Conservation (phyloP, 2,329 filamentous ascomycete species). For the Phaeosphaeriaceae sp. region DNA sequence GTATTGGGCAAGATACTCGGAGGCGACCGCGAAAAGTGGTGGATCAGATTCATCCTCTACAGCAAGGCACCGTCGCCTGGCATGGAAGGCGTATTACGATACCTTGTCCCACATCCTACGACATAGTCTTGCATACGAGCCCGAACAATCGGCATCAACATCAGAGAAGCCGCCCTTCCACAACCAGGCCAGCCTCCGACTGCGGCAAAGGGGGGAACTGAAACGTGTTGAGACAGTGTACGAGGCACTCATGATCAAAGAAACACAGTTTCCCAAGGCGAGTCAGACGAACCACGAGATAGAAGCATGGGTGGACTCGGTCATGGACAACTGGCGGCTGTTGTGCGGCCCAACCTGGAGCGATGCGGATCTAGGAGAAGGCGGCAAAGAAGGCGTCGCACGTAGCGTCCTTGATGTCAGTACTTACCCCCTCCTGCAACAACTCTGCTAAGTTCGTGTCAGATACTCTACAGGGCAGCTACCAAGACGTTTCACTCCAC, state of each 20-base stretch:
- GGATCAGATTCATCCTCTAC: conserved; percentile 26
- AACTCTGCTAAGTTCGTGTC: background rate
- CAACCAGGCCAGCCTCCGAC: conserved; percentile 35
- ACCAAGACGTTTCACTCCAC: conserved; percentile 97
- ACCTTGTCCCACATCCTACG: conserved; percentile 80
- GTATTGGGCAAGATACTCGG: conserved; percentile 76
- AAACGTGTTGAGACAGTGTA: conserved; percentile 81
- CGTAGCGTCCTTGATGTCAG: conserved; percentile 75
- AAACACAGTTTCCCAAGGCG: conserved; percentile 85
- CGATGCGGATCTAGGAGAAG: conserved; percentile 80
- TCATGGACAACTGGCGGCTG: conserved; percentile 85
- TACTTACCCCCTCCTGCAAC: background rate
- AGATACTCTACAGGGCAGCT: conserved; percentile 87
- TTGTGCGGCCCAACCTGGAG: conserved; percentile 82
- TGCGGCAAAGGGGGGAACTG: conserved; percentile 74
- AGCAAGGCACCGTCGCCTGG: conserved; percentile 61
- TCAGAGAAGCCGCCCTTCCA: conserved; percentile 34
- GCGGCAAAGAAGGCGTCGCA: conserved; percentile 77
- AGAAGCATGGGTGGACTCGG: conserved; percentile 80
- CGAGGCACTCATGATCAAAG: conserved; percentile 77
- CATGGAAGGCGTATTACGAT: conserved; percentile 88
- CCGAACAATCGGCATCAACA: conserved; percentile 48
- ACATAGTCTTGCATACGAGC: conserved; percentile 66
- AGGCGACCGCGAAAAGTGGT: conserved; percentile 29
- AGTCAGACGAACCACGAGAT: conserved; percentile 80